Evolutionary conservation across 495 filamentous ascomycete species (phyloP).

Genomic region (Neurospora sp.): DNA sequence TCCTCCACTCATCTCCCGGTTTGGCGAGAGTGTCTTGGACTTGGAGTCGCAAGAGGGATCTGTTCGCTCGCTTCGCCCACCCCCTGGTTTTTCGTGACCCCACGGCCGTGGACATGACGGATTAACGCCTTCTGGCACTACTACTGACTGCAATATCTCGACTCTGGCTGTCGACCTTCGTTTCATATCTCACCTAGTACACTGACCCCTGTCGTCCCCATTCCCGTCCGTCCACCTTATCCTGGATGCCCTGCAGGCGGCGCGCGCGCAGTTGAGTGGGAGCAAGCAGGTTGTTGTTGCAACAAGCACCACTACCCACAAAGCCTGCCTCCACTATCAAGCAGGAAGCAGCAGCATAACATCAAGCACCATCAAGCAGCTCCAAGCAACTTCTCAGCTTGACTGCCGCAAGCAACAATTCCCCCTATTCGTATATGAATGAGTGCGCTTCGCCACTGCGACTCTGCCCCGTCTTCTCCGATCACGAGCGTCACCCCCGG

Average conservation of each 20-base stretch:
- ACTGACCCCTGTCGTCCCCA: neutral
- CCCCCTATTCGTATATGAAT: slow-evolving; percentile 5
- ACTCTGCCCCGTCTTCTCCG: slow-evolving; percentile 6
- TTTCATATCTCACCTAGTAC: neutral
- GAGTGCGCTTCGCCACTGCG: slow-evolving; percentile 25
- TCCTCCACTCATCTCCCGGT: slow-evolving; percentile 24
- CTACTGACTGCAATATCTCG: neutral
- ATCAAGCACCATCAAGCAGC: neutral
- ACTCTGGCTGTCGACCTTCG: neutral
- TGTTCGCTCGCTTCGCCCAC: neutral
- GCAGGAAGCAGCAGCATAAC: slow-evolving; percentile 1
- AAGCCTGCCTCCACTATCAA: slow-evolving; percentile 1
- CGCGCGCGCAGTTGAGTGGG: neutral
- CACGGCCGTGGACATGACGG: neutral
- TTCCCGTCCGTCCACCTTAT: neutral
- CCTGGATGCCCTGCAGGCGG: neutral
- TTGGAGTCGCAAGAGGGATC: slow-evolving; percentile 1
- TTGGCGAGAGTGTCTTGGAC: slow-evolving; percentile 17
- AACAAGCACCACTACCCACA: neutral
- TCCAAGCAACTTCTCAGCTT: neutral
- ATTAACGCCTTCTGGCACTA: neutral
- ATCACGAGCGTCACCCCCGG: slow-evolving; percentile 18
- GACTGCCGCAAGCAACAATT: neutral
- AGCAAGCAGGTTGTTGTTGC: neutral
- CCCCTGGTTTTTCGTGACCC: neutral